These are phyloP conservation scores for Marvania coccoides DNA, from an alignment of 139 green algal genomes.

Conservation along the genomic window DNA sequence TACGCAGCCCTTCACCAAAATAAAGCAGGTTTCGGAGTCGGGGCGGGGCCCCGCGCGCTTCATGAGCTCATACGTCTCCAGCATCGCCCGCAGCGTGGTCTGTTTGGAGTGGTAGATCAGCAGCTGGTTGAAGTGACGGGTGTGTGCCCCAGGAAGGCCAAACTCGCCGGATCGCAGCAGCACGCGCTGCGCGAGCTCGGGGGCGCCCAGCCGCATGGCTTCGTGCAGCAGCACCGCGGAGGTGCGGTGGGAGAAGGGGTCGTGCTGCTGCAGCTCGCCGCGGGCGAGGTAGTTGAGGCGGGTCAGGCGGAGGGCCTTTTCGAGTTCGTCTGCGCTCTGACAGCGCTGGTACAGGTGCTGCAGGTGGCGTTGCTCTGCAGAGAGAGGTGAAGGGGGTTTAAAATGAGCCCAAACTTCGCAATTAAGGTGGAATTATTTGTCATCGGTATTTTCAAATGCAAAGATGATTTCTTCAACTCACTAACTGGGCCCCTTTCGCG, in stretches of 20 bases:
- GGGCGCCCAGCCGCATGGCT: conserved; percentile 22
- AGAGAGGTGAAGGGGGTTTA: not conserved
- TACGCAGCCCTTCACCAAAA: conserved; percentile 38
- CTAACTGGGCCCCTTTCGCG: conserved; percentile 21
- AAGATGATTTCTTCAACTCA: not conserved
- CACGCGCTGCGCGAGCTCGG: conserved; percentile 23
- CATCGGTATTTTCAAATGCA: not conserved
- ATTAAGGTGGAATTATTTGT: not conserved
- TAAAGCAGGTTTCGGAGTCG: conserved; percentile 34
- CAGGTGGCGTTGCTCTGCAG: conserved; percentile 33
- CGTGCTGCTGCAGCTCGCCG: conserved; percentile 31
- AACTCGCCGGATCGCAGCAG: conserved; percentile 18
- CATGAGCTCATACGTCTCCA: conserved; percentile 36
- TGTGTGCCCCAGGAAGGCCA: conserved; percentile 19
- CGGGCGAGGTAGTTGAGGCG: conserved; percentile 34
- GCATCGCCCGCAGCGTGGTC: conserved; percentile 21
- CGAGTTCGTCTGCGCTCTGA: conserved; percentile 22
- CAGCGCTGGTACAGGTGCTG: conserved; percentile 34
- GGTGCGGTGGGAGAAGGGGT: conserved; percentile 29
- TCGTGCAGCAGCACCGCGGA: conserved; percentile 21
- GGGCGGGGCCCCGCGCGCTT: conserved; percentile 13
- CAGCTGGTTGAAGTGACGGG: conserved; percentile 19
- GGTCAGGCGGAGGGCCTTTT: conserved; percentile 30
- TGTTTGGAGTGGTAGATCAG: conserved; percentile 42
- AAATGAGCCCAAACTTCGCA: not conserved